Conservation (phyloP, 1,284 basidiomycete species). For the Ustilago xerochloae region DNA sequence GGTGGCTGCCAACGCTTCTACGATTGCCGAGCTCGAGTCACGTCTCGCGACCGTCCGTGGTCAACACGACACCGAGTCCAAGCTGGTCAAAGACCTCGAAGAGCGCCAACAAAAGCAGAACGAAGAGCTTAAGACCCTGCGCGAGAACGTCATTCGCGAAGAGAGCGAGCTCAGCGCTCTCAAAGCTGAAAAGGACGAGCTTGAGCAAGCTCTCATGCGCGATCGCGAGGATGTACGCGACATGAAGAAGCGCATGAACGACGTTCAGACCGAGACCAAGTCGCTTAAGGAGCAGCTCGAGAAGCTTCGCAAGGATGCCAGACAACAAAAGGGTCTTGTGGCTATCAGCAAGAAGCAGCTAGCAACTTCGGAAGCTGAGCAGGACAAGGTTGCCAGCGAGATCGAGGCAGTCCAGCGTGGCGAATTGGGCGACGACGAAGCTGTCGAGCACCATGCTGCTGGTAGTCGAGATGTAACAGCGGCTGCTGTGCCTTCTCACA, state of each 20-base stretch:
- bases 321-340: conserved; percentile 93
- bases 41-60: conserved; percentile 71
- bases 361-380: conserved; percentile 82
- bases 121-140: conserved; percentile 79
- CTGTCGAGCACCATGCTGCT: conserved; percentile 29
- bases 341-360: conserved; percentile 96
- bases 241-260: conserved; percentile 83
- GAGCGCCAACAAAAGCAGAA: conserved; percentile 79
- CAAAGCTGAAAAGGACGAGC: conserved; percentile 88
- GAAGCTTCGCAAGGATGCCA: conserved; percentile 89
- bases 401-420: conserved; percentile 70
- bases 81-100: conserved; percentile 78
- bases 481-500: conserved; percentile 46
- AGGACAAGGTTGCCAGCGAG: conserved; percentile 78
- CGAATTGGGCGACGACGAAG: conserved; percentile 69
- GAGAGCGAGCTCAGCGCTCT: conserved; percentile 92
- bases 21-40: conserved; percentile 61
- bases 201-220: conserved; percentile 85
- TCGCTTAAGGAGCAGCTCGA: conserved; percentile 81
- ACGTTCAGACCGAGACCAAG: conserved; percentile 81
- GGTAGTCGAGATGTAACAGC: conserved; percentile 29
- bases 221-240: conserved; percentile 95
- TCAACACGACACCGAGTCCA: conserved; percentile 86
- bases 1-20: conserved; percentile 43
- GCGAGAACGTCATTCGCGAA: conserved; percentile 84